Conservation (phyloP, 129 eudicot genomes). For the Calendula officinalis region DNA sequence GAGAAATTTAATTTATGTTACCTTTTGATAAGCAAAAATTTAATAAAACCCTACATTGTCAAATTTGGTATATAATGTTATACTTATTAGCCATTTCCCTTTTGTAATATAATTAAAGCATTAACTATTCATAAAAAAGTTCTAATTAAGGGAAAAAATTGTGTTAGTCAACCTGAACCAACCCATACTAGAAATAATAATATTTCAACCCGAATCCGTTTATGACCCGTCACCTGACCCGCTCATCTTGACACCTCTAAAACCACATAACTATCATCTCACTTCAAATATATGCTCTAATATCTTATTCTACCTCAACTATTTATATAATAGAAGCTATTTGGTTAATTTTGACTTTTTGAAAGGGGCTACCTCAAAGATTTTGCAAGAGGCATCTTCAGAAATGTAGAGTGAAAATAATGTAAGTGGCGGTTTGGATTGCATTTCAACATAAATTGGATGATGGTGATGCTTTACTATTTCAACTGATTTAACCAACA, state of each 20-base stretch:
- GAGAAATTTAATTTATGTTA: too few species aligned
- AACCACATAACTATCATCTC: neutral
- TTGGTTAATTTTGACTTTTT: constrained; percentile 7
- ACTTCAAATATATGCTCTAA: neutral
- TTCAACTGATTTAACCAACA: constrained; percentile 59
- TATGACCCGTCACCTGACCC: neutral
- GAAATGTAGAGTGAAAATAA: constrained; percentile 45
- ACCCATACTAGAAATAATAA: neutral
- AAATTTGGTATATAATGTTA: too few species aligned
- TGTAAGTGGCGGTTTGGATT: constrained; percentile 90
- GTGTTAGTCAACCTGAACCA: neutral
- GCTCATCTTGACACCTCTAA: neutral
- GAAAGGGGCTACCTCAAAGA: constrained; percentile 61
- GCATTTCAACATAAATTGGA: constrained; percentile 81
- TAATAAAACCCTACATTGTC: too few species aligned
- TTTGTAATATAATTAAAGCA: too few species aligned
- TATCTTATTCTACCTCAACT: neutral
- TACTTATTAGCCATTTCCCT: too few species aligned
- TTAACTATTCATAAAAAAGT: too few species aligned
- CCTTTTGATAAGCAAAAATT: too few species aligned
- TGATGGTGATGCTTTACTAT: constrained; percentile 88
- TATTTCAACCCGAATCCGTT: neutral
- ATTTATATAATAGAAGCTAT: neutral
- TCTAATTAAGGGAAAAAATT: too few species aligned
- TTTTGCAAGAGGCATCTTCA: constrained; percentile 70